These are phyloP conservation scores for Xylaria sp. DNA, from an alignment of 2,329 filamentous ascomycete genomes.

Conservation along the genomic window DNA sequence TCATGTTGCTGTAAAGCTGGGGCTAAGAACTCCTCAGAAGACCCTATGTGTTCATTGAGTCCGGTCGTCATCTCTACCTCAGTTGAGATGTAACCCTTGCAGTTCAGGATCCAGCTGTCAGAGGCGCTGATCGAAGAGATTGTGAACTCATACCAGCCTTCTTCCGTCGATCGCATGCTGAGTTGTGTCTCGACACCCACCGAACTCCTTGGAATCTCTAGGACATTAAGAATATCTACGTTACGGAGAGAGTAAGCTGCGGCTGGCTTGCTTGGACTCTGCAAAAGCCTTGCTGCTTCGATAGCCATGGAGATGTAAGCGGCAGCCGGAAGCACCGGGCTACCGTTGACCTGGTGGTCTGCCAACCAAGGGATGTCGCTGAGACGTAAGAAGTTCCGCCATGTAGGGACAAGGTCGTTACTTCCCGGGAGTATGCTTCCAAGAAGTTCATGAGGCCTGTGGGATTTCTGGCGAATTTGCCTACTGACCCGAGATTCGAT, in stretches of 20 bases:
- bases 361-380: conserved; percentile 52
- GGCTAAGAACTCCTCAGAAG: background rate
- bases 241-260: background rate
- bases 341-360: conserved; percentile 54
- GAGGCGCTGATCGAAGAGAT: background rate
- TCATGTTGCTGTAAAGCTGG: background rate
- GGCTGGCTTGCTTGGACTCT: background rate
- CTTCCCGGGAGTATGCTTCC: conserved; percentile 15
- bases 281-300: conserved; percentile 30
- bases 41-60: background rate
- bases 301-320: conserved; percentile 40
- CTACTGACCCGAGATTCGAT: conserved; percentile 21
- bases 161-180: background rate
- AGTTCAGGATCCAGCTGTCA: background rate
- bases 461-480: conserved; percentile 9
- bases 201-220: background rate
- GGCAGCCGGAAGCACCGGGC: conserved; percentile 52
- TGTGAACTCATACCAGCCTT: background rate
- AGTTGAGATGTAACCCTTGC: background rate
- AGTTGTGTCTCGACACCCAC: conserved; percentile 1
- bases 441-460: conserved; percentile 29
- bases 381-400: conserved; percentile 33
- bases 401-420: conserved; percentile 11
- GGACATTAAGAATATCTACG: background rate
- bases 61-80: background rate